A percentile compares a stretch with the other conserved stretches of the same genome.
Conservation (phyloP, 1,284 basidiomycete species). For the Caloboletus inedulis region DNA sequence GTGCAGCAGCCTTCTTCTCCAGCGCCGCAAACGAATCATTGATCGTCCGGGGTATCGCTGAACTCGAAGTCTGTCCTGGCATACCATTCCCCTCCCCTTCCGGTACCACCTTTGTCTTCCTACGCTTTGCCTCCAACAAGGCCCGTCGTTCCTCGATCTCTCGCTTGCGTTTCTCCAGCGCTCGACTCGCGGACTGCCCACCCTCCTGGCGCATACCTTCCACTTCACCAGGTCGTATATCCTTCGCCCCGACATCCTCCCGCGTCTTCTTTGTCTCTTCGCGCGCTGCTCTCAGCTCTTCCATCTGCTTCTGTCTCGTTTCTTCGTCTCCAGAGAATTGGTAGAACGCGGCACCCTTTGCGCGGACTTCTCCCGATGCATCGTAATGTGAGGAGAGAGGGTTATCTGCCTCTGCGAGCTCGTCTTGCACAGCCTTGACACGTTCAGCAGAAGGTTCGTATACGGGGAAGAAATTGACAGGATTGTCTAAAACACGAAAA, state of each 20-base stretch:
- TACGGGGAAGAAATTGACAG: constrained; percentile 77
- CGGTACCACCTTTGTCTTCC: constrained; percentile 46
- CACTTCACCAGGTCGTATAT: constrained; percentile 58
- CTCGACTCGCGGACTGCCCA: constrained; percentile 47
- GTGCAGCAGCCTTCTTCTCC: constrained; percentile 38
- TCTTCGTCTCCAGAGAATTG: constrained; percentile 84
- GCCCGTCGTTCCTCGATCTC: constrained; percentile 76
- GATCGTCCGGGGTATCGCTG: background rate
- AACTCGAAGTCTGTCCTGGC: constrained; percentile 4
- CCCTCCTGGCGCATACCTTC: constrained; percentile 57
- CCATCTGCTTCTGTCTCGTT: constrained; percentile 73
- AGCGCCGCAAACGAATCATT: constrained; percentile 51
- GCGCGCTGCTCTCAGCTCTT: constrained; percentile 62
- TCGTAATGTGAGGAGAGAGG: constrained; percentile 82
- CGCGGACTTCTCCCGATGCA: constrained; percentile 74
- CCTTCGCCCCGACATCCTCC: constrained; percentile 54
- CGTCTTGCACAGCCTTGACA: constrained; percentile 71
- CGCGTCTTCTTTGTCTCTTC: constrained; percentile 71
- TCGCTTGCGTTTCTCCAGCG: constrained; percentile 74
- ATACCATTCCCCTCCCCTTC: constrained; percentile 8
- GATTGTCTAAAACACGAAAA: constrained; percentile 54
- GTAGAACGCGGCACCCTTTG: constrained; percentile 88
- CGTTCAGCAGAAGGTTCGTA: constrained; percentile 83
- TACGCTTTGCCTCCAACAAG: constrained; percentile 76
- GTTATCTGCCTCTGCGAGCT: constrained; percentile 69